Percentiles rank a stretch among this genome's conserved stretches.
These are phyloP conservation scores for Gastrolobium villosum DNA, from an alignment of 306 rosid species.

Conservation along the genomic window DNA sequence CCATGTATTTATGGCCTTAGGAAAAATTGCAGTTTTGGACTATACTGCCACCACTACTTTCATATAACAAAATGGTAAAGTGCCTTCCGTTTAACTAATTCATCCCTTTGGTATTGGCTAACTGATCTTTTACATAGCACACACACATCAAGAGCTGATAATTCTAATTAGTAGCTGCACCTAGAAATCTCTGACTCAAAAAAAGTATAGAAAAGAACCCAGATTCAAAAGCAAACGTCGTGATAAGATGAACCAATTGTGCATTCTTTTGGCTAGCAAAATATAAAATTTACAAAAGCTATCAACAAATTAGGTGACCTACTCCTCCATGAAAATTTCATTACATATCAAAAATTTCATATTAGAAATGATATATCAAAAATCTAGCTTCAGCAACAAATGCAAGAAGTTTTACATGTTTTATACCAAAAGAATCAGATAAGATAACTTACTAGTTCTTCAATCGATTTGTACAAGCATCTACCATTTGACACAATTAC, in stretches of 20 bases:
- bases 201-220: slow-evolving; percentile 4
- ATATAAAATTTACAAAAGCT: background rate
- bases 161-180: background rate
- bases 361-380: slow-evolving; percentile 25
- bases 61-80: too few relatives aligned
- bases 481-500: slow-evolving; percentile 20
- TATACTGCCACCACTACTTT: too few relatives aligned
- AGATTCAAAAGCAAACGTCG: background rate
- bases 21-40: too few relatives aligned
- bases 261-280: background rate
- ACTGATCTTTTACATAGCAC: background rate
- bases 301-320: background rate
- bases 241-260: background rate
- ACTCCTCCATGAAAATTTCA: background rate
- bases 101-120: background rate
- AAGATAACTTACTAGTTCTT: slow-evolving; percentile 5
- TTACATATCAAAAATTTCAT: slow-evolving; percentile 2
- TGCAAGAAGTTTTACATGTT: background rate
- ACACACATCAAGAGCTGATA: slow-evolving; percentile 3
- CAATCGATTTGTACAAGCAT: background rate
- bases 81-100: background rate
- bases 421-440: background rate
- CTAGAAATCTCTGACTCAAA: background rate
- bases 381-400: background rate
- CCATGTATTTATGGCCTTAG: too few relatives aligned